Percentiles rank a stretch among this genome's conserved stretches.
Conservation (phyloP, 2,329 filamentous ascomycete genomes). For the Colletotrichum theobromicola region DNA sequence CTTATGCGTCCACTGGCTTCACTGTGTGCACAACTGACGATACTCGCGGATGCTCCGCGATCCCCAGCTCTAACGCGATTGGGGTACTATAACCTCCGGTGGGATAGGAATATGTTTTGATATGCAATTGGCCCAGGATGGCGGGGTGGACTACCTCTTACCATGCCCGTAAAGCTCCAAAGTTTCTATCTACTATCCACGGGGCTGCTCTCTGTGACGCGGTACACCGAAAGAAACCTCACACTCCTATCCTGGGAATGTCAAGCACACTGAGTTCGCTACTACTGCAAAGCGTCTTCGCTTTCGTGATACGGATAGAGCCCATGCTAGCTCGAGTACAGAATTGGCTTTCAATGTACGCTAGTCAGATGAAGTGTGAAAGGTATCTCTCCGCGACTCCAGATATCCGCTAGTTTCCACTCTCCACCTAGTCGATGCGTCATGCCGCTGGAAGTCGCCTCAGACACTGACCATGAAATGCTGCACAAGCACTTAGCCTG, state of each 20-base stretch:
- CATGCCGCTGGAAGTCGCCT: neutral
- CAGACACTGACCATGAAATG: neutral
- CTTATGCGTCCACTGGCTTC: neutral
- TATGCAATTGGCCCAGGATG: neutral
- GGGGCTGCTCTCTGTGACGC: neutral
- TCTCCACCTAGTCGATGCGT: neutral
- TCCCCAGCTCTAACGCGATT: neutral
- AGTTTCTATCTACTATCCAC: neutral
- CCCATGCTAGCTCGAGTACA: neutral
- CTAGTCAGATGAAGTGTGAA: neutral
- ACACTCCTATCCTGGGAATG: neutral
- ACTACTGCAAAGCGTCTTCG: neutral
- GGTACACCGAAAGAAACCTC: neutral
- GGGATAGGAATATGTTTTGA: neutral
- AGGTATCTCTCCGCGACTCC: neutral
- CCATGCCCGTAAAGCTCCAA: neutral
- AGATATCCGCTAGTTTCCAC: neutral
- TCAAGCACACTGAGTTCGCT: neutral
- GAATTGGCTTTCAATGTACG: neutral
- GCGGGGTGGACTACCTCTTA: too few species aligned
- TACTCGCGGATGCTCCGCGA: neutral
- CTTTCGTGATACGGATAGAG: neutral
- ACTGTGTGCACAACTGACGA: neutral
- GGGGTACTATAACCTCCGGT: neutral
- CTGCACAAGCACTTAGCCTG: neutral